Base-by-base conservation (phyloP, 768 basidiomycete genomes). In the Russula brevipes region DNA sequence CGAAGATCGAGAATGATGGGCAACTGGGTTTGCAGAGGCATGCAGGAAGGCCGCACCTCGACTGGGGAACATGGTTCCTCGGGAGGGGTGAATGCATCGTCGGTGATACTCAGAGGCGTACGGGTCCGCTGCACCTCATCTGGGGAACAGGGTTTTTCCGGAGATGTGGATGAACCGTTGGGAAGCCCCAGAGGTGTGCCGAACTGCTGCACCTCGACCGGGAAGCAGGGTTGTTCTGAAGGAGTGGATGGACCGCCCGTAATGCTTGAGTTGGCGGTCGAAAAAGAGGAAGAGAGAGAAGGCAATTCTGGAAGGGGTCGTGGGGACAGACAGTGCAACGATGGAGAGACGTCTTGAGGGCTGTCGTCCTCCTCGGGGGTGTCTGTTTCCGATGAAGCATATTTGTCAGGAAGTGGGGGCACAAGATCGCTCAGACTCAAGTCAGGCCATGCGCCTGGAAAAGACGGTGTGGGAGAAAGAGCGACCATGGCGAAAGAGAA, bases 361-460 rank as follows among this genome's bases (percentile, higher is more conserved):
- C 42, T 0, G 24, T 57, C 56, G 8, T 53, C 8, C 10, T 51
- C 16, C 2, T 12, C 17, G 12, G 14, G 12, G 31, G 55, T 41
- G 39, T 24, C 24, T 1, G 24, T 24, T 24, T 39, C 45, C 50
- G 46, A 46, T 0, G 47, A 38, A 12, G 38, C 7, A 16, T 9
- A 16, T 36, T 51, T 63, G 50, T 63, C 35, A 11, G 61, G 61
- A n/a, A 63, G 55, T n/a, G 61, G 50, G 24, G 61, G 61, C 8
- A 52, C 50, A 30, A 59, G 11, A n/a, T 63, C 62, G 30, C 9
- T 54, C 5, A 24, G 41, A 46, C 53, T 67, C 64, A 60, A 9
- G 69, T 72, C 60, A 63, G 80, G 79, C 79, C 79, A 81, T 3
- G 80, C 80, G 49, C 80, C 80, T 39, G 81, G 81, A 36, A 80